phyloP scores from a whole-genome alignment of 306 rosid species.

The Pyrus pyrifolia region DNA sequence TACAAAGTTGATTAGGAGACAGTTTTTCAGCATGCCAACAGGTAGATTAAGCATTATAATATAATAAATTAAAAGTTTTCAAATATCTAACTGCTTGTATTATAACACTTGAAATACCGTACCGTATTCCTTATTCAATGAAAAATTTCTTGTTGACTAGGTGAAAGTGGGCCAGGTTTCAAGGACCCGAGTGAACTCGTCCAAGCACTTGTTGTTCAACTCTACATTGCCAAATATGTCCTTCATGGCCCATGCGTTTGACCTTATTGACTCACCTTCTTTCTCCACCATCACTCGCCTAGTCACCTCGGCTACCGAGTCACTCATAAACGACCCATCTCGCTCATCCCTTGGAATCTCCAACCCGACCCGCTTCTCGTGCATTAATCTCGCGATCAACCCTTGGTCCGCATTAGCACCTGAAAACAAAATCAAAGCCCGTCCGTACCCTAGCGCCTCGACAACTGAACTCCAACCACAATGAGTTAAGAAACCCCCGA shows the following conservation, averaged over 20 bases:
- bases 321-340: constrained; percentile 16
- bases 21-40: too few relatives aligned
- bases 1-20: not conserved
- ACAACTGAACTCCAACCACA: constrained; percentile 24
- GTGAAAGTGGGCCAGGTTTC: not conserved
- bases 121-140: too few relatives aligned
- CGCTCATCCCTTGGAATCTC: constrained; percentile 7
- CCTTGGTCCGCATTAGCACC: not conserved
- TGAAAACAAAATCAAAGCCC: constrained; percentile 3
- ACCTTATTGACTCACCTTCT: not conserved
- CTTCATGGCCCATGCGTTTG: constrained; percentile 4
- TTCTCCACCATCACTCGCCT: constrained; percentile 10
- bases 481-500: constrained; percentile 19
- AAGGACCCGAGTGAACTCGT: not conserved
- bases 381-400: not conserved
- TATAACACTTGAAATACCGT: too few relatives aligned
- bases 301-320: not conserved
- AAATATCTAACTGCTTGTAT: too few relatives aligned
- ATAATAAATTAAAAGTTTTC: too few relatives aligned
- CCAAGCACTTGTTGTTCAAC: not conserved
- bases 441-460: constrained; percentile 14
- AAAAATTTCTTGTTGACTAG: not conserved
- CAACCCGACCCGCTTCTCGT: not conserved
- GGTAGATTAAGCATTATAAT: too few relatives aligned
- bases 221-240: not conserved